These are phyloP conservation scores for Rhododendron mucronatum DNA, from an alignment of 148 eudicot genomes.

Conservation along the genomic window DNA sequence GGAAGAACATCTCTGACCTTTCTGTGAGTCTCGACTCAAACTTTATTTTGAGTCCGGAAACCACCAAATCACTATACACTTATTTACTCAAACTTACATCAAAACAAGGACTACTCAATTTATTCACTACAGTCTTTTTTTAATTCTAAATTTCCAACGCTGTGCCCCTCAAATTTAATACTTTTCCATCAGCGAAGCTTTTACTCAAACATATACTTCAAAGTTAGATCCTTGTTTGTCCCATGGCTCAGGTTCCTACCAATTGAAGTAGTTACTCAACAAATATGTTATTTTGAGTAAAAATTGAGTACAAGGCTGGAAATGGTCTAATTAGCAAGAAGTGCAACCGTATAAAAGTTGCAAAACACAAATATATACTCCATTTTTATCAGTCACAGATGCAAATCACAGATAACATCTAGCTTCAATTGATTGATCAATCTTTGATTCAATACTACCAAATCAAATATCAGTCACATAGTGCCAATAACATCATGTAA, in stretches of 20 bases:
- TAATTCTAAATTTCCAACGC: background rate
- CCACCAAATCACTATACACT: background rate
- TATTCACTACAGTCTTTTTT: background rate
- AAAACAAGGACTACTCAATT: background rate
- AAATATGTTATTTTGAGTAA: background rate
- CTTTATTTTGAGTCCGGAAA: background rate
- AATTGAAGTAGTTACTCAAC: background rate
- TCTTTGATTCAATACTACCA: background rate
- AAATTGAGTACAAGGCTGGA: background rate
- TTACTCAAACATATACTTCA: background rate
- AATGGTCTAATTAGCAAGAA: background rate
- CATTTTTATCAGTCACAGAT: background rate
- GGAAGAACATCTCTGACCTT: background rate
- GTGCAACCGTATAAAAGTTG: background rate
- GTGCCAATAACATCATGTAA: background rate
- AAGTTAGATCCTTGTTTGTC: background rate
- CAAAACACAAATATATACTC: background rate
- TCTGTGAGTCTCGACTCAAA: background rate
- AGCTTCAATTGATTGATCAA: background rate
- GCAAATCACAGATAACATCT: background rate
- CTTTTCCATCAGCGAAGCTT: background rate
- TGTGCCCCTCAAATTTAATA: background rate
- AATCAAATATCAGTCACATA: background rate
- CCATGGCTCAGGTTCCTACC: background rate
- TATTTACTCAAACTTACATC: background rate